These are phyloP conservation scores for Corynascus novoguineensis DNA, from an alignment of 495 filamentous ascomycete genomes.

Conservation along the genomic window DNA sequence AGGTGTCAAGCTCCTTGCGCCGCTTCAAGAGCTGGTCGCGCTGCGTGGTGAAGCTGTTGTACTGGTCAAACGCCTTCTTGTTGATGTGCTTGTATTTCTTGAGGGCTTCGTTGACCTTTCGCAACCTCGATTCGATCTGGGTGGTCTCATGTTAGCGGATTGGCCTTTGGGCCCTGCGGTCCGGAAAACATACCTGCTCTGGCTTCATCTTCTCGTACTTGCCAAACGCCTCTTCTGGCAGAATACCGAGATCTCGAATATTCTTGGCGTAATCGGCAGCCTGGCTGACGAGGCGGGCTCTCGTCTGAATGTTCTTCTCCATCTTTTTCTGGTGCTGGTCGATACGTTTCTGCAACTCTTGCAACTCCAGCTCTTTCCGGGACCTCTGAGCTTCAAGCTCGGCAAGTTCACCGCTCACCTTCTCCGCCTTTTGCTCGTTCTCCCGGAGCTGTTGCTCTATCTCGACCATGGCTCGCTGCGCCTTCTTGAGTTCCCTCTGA, in stretches of 20 bases:
- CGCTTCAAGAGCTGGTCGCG: slow-evolving; percentile 76
- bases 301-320: slow-evolving; percentile 86
- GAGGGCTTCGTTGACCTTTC: slow-evolving; percentile 87
- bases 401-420: slow-evolving; percentile 52
- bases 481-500: slow-evolving; percentile 74
- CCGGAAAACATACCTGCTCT: slow-evolving; percentile 52
- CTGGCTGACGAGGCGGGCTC: slow-evolving; percentile 67
- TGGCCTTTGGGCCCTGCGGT: not conserved
- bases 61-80: slow-evolving; percentile 99
- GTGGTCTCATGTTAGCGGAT: slow-evolving; percentile 19
- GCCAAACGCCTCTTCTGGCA: slow-evolving; percentile 90
- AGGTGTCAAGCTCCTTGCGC: slow-evolving; percentile 75
- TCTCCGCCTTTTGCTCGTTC: slow-evolving; percentile 67
- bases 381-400: slow-evolving; percentile 58
- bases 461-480: slow-evolving; percentile 54
- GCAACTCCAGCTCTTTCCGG: slow-evolving; percentile 61
- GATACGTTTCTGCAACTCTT: slow-evolving; percentile 73
- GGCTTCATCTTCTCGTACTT: slow-evolving; percentile 78
- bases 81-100: slow-evolving; percentile 98
- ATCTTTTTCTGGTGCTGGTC: slow-evolving; percentile 84
- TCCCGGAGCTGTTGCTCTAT: slow-evolving; percentile 63
- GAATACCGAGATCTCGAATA: slow-evolving; percentile 85
- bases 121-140: slow-evolving; percentile 76
- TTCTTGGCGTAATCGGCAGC: slow-evolving; percentile 75
- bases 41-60: slow-evolving; percentile 92